Conservation (phyloP, 352 stramenopile species). For the Phytophthora pinifolia region DNA sequence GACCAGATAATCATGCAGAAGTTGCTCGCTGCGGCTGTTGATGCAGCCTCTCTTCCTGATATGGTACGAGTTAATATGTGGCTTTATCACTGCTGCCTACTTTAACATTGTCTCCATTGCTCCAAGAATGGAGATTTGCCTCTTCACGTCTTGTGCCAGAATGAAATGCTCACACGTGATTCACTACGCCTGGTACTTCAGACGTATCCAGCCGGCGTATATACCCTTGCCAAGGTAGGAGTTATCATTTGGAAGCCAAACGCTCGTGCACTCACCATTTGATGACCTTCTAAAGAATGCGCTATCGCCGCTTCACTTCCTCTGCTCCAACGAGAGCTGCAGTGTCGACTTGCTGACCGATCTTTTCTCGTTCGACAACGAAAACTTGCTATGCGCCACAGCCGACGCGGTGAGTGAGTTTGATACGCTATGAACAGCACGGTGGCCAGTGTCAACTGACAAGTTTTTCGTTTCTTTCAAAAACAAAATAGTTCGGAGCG, state of each 20-base stretch:
- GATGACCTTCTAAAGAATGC: conserved; percentile 27
- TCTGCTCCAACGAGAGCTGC: conserved; percentile 52
- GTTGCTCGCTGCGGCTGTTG: conserved; percentile 26
- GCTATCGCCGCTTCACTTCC: conserved; percentile 46
- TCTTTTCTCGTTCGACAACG: conserved; percentile 42
- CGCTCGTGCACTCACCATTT: background rate
- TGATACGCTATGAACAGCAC: background rate
- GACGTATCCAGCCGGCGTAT: conserved; percentile 29
- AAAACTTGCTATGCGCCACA: conserved; percentile 23
- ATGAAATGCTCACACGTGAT: conserved; percentile 27
- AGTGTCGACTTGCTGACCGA: conserved; percentile 39
- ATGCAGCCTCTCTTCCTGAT: conserved; percentile 18
- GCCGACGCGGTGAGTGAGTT: conserved; percentile 14
- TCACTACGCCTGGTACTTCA: conserved; percentile 37
- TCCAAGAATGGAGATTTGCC: conserved; percentile 52
- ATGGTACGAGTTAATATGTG: conserved; percentile 4
- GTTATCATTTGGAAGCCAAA: background rate
- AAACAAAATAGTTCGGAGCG: conserved; percentile 43
- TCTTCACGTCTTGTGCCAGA: conserved; percentile 60
- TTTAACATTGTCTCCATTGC: conserved; percentile 9
- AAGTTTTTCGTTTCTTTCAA: background rate
- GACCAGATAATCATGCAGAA: conserved; percentile 20
- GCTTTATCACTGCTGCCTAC: background rate
- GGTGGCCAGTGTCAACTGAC: background rate
- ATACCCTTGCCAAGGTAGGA: conserved; percentile 35